Evolutionary conservation across 148 eudicot genomes (phyloP).

Genomic region (Arctostaphylos glauca): DNA sequence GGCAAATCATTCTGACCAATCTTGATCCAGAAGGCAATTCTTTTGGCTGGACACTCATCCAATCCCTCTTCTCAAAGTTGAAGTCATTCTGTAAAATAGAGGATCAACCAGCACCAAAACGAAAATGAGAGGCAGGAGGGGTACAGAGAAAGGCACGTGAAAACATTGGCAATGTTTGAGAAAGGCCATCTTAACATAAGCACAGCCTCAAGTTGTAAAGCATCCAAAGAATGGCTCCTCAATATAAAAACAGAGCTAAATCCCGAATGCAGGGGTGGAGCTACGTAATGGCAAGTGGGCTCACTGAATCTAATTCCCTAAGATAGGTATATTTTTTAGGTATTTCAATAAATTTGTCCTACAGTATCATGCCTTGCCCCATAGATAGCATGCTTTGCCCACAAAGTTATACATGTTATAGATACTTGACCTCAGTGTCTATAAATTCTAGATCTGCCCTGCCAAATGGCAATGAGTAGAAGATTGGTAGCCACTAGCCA

Average conservation of each 20-base stretch:
- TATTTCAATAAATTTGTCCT: too few species aligned
- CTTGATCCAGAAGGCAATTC: slow-evolving; percentile 51
- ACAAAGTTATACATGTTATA: too few species aligned
- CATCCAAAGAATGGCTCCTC: neutral
- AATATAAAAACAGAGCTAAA: slow-evolving; percentile 8
- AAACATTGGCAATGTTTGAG: neutral
- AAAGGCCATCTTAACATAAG: neutral
- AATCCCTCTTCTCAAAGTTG: slow-evolving; percentile 51
- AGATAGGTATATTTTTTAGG: too few species aligned
- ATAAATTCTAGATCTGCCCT: too few species aligned
- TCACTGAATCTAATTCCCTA: too few species aligned
- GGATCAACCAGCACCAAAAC: slow-evolving; percentile 11
- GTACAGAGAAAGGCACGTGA: neutral
- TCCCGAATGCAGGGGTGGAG: too few species aligned
- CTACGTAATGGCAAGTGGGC: too few species aligned
- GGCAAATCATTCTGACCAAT: slow-evolving; percentile 39
- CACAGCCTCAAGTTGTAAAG: neutral
- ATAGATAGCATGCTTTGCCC: too few species aligned
- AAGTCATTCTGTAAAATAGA: slow-evolving; percentile 49
- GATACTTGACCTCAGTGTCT: too few species aligned
- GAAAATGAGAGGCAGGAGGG: neutral
- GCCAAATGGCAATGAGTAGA: neutral
- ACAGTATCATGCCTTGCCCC: too few species aligned
- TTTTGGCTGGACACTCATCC: slow-evolving; percentile 40
- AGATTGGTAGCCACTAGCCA: neutral